These are phyloP conservation scores for Trichoderma sp. DNA, from an alignment of 2,329 filamentous ascomycete species.

Conservation along the genomic window DNA sequence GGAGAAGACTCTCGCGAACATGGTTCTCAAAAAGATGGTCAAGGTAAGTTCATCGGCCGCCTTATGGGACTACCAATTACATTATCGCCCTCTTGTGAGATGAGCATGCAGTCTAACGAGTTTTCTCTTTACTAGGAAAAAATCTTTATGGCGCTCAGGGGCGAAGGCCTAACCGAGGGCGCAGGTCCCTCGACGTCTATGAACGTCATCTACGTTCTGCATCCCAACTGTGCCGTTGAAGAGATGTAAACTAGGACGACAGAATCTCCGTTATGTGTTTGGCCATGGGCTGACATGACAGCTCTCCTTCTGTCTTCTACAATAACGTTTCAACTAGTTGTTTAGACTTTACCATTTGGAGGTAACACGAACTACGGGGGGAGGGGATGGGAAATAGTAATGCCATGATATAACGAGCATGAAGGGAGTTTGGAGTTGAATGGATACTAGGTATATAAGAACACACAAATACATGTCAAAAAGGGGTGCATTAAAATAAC, in stretches of 20 bases:
- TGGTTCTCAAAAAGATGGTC: slow-evolving; percentile 93
- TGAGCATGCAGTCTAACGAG: slow-evolving; percentile 23
- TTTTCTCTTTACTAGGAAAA: slow-evolving; percentile 67
- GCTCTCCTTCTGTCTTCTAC: not conserved
- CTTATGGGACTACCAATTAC: slow-evolving; percentile 36
- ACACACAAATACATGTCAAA: slow-evolving; percentile 46
- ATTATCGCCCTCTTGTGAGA: slow-evolving; percentile 40
- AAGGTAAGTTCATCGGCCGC: slow-evolving; percentile 62
- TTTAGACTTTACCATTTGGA: not conserved
- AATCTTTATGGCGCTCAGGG: slow-evolving; percentile 77
- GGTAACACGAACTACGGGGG: not conserved
- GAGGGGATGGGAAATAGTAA: not conserved
- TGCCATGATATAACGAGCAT: slow-evolving; percentile 9
- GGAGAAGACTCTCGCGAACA: slow-evolving; percentile 69
- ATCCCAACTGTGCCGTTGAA: slow-evolving; percentile 90
- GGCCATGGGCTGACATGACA: not conserved
- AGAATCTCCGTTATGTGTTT: not conserved
- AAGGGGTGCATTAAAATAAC: not conserved
- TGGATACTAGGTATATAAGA: slow-evolving; percentile 6
- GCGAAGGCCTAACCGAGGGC: slow-evolving; percentile 53
- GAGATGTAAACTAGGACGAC: slow-evolving; percentile 39
- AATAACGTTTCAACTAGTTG: not conserved
- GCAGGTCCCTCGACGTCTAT: slow-evolving; percentile 40
- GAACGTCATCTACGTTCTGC: slow-evolving; percentile 74
- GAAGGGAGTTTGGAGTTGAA: slow-evolving; percentile 21